phyloP scores from a whole-genome alignment of 2,329 filamentous ascomycete species.

The Penicillium sp. region DNA sequence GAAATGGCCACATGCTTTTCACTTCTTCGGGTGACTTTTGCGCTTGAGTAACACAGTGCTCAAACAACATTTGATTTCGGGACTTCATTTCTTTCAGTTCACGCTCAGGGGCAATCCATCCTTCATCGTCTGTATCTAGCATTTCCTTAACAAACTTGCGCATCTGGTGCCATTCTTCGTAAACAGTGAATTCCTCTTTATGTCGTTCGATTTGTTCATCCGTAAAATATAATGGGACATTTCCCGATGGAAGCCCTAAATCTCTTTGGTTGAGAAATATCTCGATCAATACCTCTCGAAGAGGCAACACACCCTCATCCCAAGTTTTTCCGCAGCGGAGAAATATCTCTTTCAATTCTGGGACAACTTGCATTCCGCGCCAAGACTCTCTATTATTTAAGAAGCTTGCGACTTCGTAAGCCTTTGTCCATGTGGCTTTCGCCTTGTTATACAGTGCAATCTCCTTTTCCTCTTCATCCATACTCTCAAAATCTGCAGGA shows the following conservation, averaged over 20 bases:
- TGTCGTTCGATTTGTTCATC: slow-evolving; percentile 21
- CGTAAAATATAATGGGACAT: slow-evolving; percentile 19
- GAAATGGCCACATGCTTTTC: not conserved
- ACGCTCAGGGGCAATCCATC: slow-evolving; percentile 23
- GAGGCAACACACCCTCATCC: slow-evolving; percentile 25
- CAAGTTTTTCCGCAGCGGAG: slow-evolving; percentile 18
- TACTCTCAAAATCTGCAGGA: slow-evolving; percentile 17
- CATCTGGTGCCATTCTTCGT: slow-evolving; percentile 22
- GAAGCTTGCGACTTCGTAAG: slow-evolving; percentile 21
- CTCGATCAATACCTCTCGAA: slow-evolving; percentile 17
- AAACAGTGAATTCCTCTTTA: slow-evolving; percentile 22
- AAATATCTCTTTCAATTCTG: slow-evolving; percentile 22
- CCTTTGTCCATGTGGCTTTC: slow-evolving; percentile 18
- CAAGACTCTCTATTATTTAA: slow-evolving; percentile 15
- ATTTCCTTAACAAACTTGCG: slow-evolving; percentile 21
- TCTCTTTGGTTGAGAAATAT: slow-evolving; percentile 16
- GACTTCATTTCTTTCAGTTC: slow-evolving; percentile 20
- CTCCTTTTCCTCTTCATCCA: slow-evolving; percentile 18
- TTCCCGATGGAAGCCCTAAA: slow-evolving; percentile 19
- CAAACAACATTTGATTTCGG: slow-evolving; percentile 19
- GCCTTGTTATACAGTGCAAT: slow-evolving; percentile 11
- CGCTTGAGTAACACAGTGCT: not conserved
- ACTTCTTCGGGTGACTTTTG: not conserved
- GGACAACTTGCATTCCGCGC: slow-evolving; percentile 18
- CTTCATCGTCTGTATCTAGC: slow-evolving; percentile 24